Evolutionary conservation across 371 early-diverging fungal species (phyloP), one percentile per base, ranked within the genome.

Genomic region (Rhizopus arrhizus): DNA sequence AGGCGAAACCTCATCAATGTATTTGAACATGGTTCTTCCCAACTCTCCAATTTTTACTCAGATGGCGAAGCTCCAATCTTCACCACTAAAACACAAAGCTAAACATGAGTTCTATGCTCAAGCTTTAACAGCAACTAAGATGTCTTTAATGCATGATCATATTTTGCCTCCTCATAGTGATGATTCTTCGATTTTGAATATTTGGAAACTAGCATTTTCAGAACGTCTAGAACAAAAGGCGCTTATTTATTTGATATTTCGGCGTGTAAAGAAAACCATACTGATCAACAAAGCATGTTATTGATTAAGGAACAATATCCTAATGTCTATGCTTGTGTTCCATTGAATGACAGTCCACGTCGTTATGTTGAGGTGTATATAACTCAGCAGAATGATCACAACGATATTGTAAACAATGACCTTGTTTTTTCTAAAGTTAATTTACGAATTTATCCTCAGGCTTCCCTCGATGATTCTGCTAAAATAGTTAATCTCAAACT

Each of bases 241-340:
- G 54, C 54, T 54, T 42, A 29, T 22, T 38, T 54, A 9, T 54
- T 54, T 31, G 42, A 41, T 8, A 36, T 54, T 32, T 42, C 32
- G 13, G 40, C 41, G 11, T 40, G 40, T 40, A 10, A 42, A 54
- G 40, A 42, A 28, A 36, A 54, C 7, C 41, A 54, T 32, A 42
- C 54, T 22, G 54, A 54, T 42, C 40, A 42, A 31, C 42, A 54
- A n/a, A 4, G 42, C 29, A 54, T 54, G 42, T 9, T 54, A 11
- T 4, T 22, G 12, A 16, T 54, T 1, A 54, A 54, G 43, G 29
- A 31, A n/a, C 54, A 54, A 42, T 31, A 49, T 13, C 32, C 32
- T 31, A 49, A 49, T 22, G 31, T 49, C 32, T 32, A 32, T 8
- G 31, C 29, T 9, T 49, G 49, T 31, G 29, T 29, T 12, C 12